Conservation (phyloP, 2,329 filamentous ascomycete species). For the Cladosporium velox region DNA sequence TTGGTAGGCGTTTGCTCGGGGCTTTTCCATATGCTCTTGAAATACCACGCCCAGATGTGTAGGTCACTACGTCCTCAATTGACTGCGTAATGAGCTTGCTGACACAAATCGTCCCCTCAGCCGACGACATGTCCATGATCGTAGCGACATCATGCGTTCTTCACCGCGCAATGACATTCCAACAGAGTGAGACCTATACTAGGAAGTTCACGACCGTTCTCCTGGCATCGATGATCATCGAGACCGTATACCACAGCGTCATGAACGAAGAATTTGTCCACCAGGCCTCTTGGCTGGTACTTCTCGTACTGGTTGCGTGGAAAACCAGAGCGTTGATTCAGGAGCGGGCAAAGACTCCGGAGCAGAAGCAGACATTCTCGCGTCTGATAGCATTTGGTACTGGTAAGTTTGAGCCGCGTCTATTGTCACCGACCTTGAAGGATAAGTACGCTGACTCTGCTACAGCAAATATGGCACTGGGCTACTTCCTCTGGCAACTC, state of each 20-base stretch:
- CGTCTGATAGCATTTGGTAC: not conserved
- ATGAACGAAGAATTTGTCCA: not conserved
- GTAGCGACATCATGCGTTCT: not conserved
- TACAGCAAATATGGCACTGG: not conserved
- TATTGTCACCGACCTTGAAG: no score
- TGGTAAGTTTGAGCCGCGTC: not conserved
- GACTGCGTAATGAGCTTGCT: not conserved
- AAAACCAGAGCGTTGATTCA: not conserved
- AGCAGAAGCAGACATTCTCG: not conserved
- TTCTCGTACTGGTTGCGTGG: not conserved
- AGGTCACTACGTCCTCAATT: no score
- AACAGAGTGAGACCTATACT: not conserved
- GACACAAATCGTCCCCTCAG: not conserved
- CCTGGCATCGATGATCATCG: not conserved
- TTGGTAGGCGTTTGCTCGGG: not conserved
- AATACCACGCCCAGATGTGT: not conserved
- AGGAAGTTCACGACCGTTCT: not conserved
- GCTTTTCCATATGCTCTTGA: not conserved
- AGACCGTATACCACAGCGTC: not conserved
- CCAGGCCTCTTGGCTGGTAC: not conserved
- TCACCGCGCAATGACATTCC: not conserved
- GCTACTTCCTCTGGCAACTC: conserved; percentile 3
- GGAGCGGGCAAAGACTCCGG: not conserved
- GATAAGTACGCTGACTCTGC: no score
- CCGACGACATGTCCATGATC: not conserved